Base-by-base conservation (phyloP, 2,329 filamentous ascomycete species). In the Lecanicillium sp. region DNA sequence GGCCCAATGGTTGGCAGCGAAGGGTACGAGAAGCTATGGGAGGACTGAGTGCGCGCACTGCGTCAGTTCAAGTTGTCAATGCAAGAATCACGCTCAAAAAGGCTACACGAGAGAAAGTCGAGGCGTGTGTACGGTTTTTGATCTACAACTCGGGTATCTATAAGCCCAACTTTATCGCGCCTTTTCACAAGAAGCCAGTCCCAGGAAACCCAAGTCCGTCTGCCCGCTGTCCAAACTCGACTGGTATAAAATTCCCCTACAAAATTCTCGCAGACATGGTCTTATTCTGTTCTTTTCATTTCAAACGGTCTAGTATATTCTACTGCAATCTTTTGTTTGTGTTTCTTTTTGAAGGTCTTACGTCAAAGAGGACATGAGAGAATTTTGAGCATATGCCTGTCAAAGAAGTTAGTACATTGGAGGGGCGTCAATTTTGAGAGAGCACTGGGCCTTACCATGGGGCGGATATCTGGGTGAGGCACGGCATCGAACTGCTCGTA, bases 401-500 rank as follows among this genome's bases (percentile, higher is more conserved):
- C 11, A 36, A 22, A 28, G 46, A 62, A 60, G 54, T 51, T 41
- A 49, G 41, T 14, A 25, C 18, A 9, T 18, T 18, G 7, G 15
- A 25, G 4, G 17, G 17, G 19, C 17, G 7, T 14, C 22, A 33
- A 18, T 31, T 14, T 6, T 13, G n/a, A 33, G 18, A 13, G 29
- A 14, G 11, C 6, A 48, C 5, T n/a, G n/a, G n/a, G n/a, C n/a
- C 65, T 61, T 60, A 80, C 81, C 82, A 98, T 98, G 12, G 92
- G 90, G 61, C 84, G 87, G 59, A 98, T 92, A 54, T 94, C 77
- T 11, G 92, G 92, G 69, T 98, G 92, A 45, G 89, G 89, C 39
- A 98, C 92, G 7, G 92, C 92, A 52, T 97, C 89, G 51, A 98
- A 98, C 58, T 95, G 83, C 60, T 92, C 77, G 66, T 86, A 98